Percentiles rank a stretch among this genome's conserved stretches.
Evolutionary conservation across 441 rosid genomes (phyloP).

Genomic region (Gossypium gossypioides): DNA sequence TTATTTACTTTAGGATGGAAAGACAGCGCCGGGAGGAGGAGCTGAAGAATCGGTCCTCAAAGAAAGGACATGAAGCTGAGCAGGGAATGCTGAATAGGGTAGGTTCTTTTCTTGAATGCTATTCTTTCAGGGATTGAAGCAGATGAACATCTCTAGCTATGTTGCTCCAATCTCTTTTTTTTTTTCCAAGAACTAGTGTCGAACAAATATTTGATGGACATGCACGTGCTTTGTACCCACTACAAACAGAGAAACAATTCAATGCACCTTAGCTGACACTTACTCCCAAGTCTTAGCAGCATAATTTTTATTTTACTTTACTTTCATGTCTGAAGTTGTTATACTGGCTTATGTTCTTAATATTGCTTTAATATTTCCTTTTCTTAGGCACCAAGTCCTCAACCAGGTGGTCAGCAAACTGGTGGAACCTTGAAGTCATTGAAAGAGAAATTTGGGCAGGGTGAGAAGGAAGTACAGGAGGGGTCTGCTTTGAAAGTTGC

Average conservation of each 20-base stretch:
- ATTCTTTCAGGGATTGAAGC: not conserved
- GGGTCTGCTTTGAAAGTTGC: conserved; percentile 56
- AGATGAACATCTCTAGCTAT: not conserved
- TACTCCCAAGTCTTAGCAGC: not conserved
- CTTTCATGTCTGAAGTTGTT: not conserved
- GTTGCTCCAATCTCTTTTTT: not conserved
- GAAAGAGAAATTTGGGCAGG: conserved; percentile 48
- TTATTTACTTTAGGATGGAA: conserved; percentile 42
- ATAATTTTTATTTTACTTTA: not conserved
- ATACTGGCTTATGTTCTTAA: conserved; percentile 14
- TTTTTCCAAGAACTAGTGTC: not conserved
- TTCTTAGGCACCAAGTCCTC: conserved; percentile 61
- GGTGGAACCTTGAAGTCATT: conserved; percentile 54
- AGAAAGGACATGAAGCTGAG: conserved; percentile 60
- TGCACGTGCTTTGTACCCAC: not conserved
- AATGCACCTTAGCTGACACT: not conserved
- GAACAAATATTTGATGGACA: not conserved
- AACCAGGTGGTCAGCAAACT: conserved; percentile 45
- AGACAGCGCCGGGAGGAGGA: conserved; percentile 74
- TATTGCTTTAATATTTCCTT: not conserved
- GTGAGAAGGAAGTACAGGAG: conserved; percentile 48
- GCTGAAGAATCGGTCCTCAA: conserved; percentile 50
- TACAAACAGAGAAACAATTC: not conserved
- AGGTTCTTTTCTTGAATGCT: conserved; percentile 12
- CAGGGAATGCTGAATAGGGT: conserved; percentile 54